Evolutionary conservation across 768 basidiomycete genomes (phyloP), one percentile per base, ranked within the genome.

Genomic region (Boletellus ananas): DNA sequence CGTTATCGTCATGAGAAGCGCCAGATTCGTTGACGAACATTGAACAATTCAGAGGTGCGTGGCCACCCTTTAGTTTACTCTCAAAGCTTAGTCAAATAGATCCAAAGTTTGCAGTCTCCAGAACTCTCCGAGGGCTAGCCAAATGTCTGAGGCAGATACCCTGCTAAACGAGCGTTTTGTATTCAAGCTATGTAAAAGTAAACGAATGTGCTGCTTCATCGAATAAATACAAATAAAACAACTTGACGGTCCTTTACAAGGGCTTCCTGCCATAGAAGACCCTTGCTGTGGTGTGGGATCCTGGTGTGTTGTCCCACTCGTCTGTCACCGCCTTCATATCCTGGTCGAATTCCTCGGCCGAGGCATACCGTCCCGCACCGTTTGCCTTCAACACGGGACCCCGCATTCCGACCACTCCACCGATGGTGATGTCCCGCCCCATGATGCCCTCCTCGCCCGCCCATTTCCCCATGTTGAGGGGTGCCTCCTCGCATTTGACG

Each of bases 301-400:
- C 59, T 3, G 49, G 40, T 7, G 41, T 50, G 13, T 51, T 49
- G 21, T 61, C 60, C 62, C 60, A 62, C 40, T 64, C 62, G 33
- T 60, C 52, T 11, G 45, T 51, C 34, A 62, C 20, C 12, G 18
- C 50, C n/a, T 56, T 52, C n/a, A 62, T 25, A 3, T 34, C 14
- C 11, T 40, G 36, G 39, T 61, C 60, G 16, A 54, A 54, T 38
- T 61, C 60, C 25, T 52, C 52, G 18, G 34, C 50, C 1, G 56
- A 43, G 11, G 23, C 18, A 8, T 56, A 57, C 23, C 46, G 48
- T 20, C 62, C 62, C 9, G 55, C 23, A 3, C 58, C 58, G 10
- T 58, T 58, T 7, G 49, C 54, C 18, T 51, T 59, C 44, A 64
- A 37, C n/a, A 58, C 36, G 3, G 57, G 39, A 5, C 39, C 54